phyloP scores from a whole-genome alignment of 257 asterid genomes.

The Solanum okadae region DNA sequence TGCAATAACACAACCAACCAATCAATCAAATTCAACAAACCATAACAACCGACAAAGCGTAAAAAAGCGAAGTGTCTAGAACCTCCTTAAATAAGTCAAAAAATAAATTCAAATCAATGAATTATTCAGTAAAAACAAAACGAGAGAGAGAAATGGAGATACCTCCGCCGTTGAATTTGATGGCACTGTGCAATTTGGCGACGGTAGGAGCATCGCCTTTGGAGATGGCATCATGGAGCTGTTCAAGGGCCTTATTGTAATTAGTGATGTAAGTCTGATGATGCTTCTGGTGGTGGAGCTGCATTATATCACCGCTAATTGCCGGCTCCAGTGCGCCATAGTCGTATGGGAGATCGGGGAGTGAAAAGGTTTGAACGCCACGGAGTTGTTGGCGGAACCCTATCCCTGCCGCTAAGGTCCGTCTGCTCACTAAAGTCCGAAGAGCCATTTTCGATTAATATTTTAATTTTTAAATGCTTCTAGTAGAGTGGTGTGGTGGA shows the following conservation, averaged over 20 bases:
- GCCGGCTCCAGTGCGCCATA: slow-evolving; percentile 87
- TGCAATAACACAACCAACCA: neutral
- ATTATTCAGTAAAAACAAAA: neutral
- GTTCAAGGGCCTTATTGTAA: slow-evolving; percentile 83
- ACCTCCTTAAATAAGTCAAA: neutral
- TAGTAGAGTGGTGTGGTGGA: neutral
- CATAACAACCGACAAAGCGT: neutral
- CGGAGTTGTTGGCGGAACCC: slow-evolving; percentile 37
- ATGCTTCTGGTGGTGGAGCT: slow-evolving; percentile 94
- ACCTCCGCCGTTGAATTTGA: slow-evolving; percentile 99
- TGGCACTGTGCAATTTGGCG: slow-evolving; percentile 80
- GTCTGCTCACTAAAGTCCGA: slow-evolving; percentile 33
- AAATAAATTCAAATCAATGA: neutral
- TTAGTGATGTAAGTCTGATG: slow-evolving; percentile 87
- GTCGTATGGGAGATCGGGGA: slow-evolving; percentile 82
- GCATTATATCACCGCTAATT: slow-evolving; percentile 86
- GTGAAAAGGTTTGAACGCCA: slow-evolving; percentile 53
- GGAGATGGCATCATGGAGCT: slow-evolving; percentile 57
- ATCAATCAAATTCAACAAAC: neutral
- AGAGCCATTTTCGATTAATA: slow-evolving; percentile 41
- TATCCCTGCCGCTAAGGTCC: slow-evolving; percentile 11
- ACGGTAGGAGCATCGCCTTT: slow-evolving; percentile 59
- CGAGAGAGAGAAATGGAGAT: neutral
- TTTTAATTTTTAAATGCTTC: neutral
- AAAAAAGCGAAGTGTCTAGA: neutral